Conservation (phyloP, 306 rosid genomes). For the Cicer pinnatifidum region DNA sequence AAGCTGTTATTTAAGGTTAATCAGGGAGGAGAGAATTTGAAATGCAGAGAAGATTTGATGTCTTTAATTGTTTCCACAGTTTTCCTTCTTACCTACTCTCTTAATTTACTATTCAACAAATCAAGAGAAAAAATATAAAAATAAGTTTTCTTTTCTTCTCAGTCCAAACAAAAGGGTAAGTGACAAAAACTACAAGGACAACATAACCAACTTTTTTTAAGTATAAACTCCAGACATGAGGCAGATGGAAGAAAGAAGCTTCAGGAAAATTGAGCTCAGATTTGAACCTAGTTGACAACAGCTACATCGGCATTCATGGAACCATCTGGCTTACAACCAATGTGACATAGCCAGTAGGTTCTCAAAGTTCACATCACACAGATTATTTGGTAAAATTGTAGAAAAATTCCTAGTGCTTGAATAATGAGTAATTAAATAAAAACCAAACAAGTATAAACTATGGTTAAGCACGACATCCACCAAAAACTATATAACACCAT, state of each 20-base stretch:
- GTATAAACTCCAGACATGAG: background rate
- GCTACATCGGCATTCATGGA: background rate
- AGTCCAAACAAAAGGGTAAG: background rate
- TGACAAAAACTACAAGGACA: background rate
- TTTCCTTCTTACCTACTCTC: conserved; percentile 12
- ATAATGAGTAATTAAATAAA: background rate
- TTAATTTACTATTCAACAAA: conserved; percentile 34
- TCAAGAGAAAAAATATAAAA: background rate
- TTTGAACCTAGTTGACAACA: background rate
- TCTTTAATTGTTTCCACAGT: conserved; percentile 4
- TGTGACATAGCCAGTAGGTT: background rate
- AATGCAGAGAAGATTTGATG: conserved; percentile 16
- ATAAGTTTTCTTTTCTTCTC: background rate
- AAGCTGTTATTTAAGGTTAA: conserved; percentile 14
- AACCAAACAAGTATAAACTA: background rate
- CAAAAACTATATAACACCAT: background rate
- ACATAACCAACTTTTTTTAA: background rate
- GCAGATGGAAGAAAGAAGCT: conserved; percentile 18
- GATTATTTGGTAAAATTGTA: background rate
- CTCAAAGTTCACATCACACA: background rate
- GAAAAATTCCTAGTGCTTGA: too few species aligned
- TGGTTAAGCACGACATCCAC: background rate
- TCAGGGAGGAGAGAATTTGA: background rate
- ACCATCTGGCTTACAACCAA: too few species aligned
- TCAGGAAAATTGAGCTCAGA: conserved; percentile 9